phyloP scores from a whole-genome alignment of 2,329 filamentous ascomycete genomes.

The Hypoxylon rubiginosum region DNA sequence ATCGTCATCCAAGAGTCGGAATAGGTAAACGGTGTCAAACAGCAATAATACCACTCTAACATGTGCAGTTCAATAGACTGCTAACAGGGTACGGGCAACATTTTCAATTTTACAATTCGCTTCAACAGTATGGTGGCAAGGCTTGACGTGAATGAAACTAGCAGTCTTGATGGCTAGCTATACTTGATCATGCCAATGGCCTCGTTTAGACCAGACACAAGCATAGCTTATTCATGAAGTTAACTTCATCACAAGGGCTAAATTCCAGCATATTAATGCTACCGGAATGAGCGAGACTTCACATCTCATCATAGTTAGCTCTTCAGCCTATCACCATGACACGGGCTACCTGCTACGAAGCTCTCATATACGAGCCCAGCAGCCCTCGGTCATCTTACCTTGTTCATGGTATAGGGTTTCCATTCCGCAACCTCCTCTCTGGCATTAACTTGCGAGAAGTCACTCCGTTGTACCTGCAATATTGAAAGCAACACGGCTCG shows the following conservation, averaged over 20 bases:
- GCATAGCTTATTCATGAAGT: not conserved
- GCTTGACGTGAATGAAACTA: not conserved
- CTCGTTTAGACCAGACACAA: not conserved
- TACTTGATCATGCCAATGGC: not conserved
- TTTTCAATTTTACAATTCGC: not conserved
- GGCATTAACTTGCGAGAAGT: constrained; percentile 14
- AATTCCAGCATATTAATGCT: not conserved
- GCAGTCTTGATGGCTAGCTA: too few species aligned
- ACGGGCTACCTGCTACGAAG: not conserved
- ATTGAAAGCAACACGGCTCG: constrained; percentile 11
- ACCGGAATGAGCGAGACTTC: not conserved
- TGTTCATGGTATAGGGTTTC: not conserved
- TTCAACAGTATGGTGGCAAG: not conserved
- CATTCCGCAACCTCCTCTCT: not conserved
- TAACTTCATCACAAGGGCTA: not conserved
- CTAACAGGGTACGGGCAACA: too few species aligned
- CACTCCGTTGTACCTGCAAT: constrained; percentile 10
- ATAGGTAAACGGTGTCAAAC: too few species aligned
- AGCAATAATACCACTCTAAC: too few species aligned
- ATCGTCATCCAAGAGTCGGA: too few species aligned
- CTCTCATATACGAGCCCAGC: not conserved
- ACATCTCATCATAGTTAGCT: too few species aligned
- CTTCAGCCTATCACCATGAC: not conserved
- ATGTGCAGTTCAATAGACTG: too few species aligned
- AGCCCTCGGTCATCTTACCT: not conserved